Base-by-base conservation (phyloP, 495 filamentous ascomycete species). In the Talaromyces borbonicus region DNA sequence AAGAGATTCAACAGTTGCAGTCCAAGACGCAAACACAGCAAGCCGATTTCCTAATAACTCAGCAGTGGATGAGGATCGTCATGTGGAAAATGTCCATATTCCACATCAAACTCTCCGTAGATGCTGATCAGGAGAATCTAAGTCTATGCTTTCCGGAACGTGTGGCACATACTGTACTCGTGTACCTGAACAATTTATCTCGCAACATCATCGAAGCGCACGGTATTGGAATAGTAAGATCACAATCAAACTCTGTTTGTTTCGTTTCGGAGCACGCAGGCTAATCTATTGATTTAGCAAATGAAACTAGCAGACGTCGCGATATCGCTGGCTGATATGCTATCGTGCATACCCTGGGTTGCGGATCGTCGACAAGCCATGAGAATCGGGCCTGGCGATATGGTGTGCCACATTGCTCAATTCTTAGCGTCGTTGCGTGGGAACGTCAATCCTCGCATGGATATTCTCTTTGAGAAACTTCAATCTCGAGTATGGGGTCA, bases 51-150 rank as follows among this genome's bases (percentile, higher is more conserved):
- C 67, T 57, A 39, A 63, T 70, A 25, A 71, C 69, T 2, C 50
- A 62, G 33, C 66, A 70, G 39, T 71, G 69, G 69, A 71, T 73
- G 68, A 60, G 66, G 11, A 65, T 70, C 32, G 51, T 69, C 6
- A 42, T 71, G 29, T 73, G 69, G 69, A 58, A 66, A 29, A 56
- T 63, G 5, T 56, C 63, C 0, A 46, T 46, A 24, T 46, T 46
- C 14, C 43, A 46, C 18, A 36, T 46, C 20, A 46, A 46, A 15
- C 43, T 46, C 12, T 46, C 43, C 26, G 43, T 20, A 22, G 25
- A 46, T 23, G 15, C 43, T 12, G 30, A 46, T 22, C 30, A 46
- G 8, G 58, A 57, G 19, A 46, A 36, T 22, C 18, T 46, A 12
- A 46, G 43, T 14, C 33, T 46, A 16, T 32, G 29, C 16, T 65